Evolutionary conservation across 768 basidiomycete genomes (phyloP).

Genomic region (Suillus clintonianus): DNA sequence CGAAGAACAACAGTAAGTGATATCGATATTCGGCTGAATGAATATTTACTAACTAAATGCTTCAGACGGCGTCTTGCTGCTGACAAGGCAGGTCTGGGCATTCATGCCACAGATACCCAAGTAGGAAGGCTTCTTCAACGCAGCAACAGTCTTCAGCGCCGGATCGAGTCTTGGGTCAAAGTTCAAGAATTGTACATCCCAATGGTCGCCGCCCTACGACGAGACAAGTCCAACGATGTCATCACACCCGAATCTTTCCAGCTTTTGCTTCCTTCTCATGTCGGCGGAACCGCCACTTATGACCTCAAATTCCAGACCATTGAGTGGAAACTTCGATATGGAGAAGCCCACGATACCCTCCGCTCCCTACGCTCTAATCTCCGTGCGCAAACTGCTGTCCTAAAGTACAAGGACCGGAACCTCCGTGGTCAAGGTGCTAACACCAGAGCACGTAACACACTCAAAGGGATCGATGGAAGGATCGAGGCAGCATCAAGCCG

Average conservation of each 20-base stretch:
- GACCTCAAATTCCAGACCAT: neutral
- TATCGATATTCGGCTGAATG: too few relatives aligned
- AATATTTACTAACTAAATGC: neutral
- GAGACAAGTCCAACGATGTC: neutral
- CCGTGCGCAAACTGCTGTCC: constrained; percentile 4
- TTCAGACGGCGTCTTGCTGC: neutral
- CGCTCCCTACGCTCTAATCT: constrained; percentile 9
- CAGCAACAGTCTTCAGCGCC: constrained; percentile 17
- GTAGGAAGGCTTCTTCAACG: constrained; percentile 28
- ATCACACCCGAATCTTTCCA: neutral
- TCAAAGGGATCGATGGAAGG: neutral
- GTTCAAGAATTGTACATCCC: constrained; percentile 34
- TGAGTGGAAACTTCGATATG: constrained; percentile 7
- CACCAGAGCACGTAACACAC: constrained; percentile 7
- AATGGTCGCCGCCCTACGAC: neutral
- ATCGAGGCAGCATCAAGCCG: neutral
- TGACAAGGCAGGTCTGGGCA: constrained; percentile 5
- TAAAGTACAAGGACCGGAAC: constrained; percentile 13
- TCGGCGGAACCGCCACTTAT: neutral
- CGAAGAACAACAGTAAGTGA: constrained; percentile 17
- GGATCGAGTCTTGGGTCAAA: constrained; percentile 29
- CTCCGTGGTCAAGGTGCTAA: constrained; percentile 10
- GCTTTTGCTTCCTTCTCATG: neutral
- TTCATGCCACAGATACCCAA: constrained; percentile 31
- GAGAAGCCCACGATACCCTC: constrained; percentile 16